A percentile compares a stretch with the other conserved stretches of the same genome.
phyloP scores from a whole-genome alignment of 495 filamentous ascomycete species.

The Aspergillus indologenus region DNA sequence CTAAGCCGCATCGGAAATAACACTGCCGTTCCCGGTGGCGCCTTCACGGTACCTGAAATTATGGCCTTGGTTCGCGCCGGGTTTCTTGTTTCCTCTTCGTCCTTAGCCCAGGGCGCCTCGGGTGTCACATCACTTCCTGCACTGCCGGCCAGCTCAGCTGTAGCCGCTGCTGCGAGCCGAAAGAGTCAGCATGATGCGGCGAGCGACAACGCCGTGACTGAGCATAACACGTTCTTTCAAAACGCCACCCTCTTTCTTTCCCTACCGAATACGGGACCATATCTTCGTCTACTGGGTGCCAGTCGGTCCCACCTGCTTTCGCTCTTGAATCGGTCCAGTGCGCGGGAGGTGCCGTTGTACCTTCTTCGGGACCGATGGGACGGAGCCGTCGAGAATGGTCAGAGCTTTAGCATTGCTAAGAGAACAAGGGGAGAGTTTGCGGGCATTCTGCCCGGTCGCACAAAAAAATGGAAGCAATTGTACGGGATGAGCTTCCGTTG shows the following conservation, averaged over 20 bases:
- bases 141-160: constrained; percentile 47
- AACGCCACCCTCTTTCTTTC: constrained; percentile 56
- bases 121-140: constrained; percentile 55
- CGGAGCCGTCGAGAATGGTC: constrained; percentile 62
- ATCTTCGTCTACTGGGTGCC: constrained; percentile 64
- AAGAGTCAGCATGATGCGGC: constrained; percentile 6
- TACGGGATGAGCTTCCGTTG: constrained; percentile 75
- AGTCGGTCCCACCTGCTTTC: constrained; percentile 65
- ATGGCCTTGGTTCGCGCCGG: constrained; percentile 64
- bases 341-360: constrained; percentile 61
- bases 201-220: neutral
- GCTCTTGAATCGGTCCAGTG: constrained; percentile 62
- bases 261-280: constrained; percentile 69
- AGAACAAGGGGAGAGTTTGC: constrained; percentile 64
- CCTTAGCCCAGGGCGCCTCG: constrained; percentile 41
- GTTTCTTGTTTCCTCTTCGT: constrained; percentile 61
- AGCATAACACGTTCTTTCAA: constrained; percentile 25
- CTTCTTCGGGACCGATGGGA: constrained; percentile 78
- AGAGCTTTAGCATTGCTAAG: constrained; percentile 56
- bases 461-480: constrained; percentile 79
- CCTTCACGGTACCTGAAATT: constrained; percentile 51
- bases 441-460: constrained; percentile 67
- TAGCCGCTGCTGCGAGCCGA: constrained; percentile 47
- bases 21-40: constrained; percentile 43
- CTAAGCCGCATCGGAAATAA: constrained; percentile 54